These are phyloP conservation scores for Chlorella sp. DNA, from an alignment of 139 green algal species.

Conservation along the genomic window DNA sequence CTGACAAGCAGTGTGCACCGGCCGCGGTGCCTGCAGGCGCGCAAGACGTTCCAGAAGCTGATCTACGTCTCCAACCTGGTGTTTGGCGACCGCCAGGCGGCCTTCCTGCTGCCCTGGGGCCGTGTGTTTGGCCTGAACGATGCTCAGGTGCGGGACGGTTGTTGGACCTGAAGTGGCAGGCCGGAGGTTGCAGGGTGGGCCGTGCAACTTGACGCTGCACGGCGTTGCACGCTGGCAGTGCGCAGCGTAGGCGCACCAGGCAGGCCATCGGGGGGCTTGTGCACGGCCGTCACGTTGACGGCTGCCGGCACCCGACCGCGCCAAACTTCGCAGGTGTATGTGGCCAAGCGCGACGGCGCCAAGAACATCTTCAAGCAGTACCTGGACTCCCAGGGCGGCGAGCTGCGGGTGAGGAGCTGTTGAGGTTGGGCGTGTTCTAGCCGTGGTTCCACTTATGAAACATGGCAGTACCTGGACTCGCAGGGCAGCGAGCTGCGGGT, in stretches of 20 bases:
- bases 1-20: too few relatives aligned
- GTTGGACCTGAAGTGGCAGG: too few relatives aligned
- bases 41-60: conserved; percentile 93
- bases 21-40: not conserved
- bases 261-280: too few relatives aligned
- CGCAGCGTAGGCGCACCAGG: too few relatives aligned
- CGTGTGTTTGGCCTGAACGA: conserved; percentile 93
- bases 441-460: too few relatives aligned
- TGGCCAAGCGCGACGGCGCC: conserved; percentile 86
- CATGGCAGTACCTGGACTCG: conserved; percentile 50
- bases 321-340: conserved; percentile 59
- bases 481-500: conserved; percentile 55
- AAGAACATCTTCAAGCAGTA: conserved; percentile 71
- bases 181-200: too few relatives aligned
- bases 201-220: too few relatives aligned
- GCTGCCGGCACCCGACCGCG: not conserved
- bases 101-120: conserved; percentile 94
- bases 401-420: conserved; percentile 23
- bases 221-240: too few relatives aligned
- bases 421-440: not conserved
- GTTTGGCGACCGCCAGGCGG: conserved; percentile 86
- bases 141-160: conserved; percentile 51
- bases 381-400: conserved; percentile 60
- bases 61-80: conserved; percentile 93
- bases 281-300: too few relatives aligned